Conservation (phyloP, 768 basidiomycete species). For the Chalciporus chontae region DNA sequence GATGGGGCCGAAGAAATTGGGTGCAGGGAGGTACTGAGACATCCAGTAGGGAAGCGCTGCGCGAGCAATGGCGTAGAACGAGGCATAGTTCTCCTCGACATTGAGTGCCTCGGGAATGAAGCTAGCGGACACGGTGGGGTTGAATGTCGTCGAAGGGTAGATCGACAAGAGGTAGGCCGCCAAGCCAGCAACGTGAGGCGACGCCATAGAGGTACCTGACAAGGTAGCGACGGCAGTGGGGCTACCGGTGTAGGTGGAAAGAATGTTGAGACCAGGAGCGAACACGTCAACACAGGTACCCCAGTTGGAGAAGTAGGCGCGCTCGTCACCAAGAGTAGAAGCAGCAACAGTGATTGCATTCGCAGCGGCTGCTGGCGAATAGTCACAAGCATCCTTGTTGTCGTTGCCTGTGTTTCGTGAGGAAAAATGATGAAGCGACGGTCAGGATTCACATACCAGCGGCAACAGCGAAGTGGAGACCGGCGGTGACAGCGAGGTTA, state of each 20-base stretch:
- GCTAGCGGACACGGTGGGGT: slow-evolving; percentile 44
- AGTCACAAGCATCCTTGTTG: slow-evolving; percentile 85
- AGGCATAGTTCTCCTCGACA: slow-evolving; percentile 36
- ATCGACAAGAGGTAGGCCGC: slow-evolving; percentile 90
- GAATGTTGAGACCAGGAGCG: slow-evolving; percentile 87
- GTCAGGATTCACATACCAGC: slow-evolving; percentile 58
- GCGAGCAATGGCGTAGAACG: slow-evolving; percentile 53
- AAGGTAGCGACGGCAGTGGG: slow-evolving; percentile 63
- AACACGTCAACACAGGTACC: slow-evolving; percentile 92
- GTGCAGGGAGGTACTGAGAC: slow-evolving; percentile 52
- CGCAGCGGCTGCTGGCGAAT: slow-evolving; percentile 87
- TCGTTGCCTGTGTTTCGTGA: slow-evolving; percentile 56
- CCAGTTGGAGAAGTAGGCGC: slow-evolving; percentile 91
- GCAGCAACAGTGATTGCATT: slow-evolving; percentile 95
- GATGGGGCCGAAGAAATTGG: slow-evolving; percentile 41
- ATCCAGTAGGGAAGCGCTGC: slow-evolving; percentile 58
- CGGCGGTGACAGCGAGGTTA: slow-evolving; percentile 75
- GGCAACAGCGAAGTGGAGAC: slow-evolving; percentile 96
- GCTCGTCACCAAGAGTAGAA: slow-evolving; percentile 73
- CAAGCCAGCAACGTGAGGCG: slow-evolving; percentile 87
- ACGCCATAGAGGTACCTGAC: slow-evolving; percentile 93
- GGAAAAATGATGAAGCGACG: neutral
- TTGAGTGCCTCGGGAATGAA: slow-evolving; percentile 34
- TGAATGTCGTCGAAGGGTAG: slow-evolving; percentile 65
- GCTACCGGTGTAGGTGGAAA: slow-evolving; percentile 79